Percentiles rank a stretch among this genome's conserved stretches.
phyloP scores from a whole-genome alignment of 140 eudicot species.

The Erigeron philadelphicus region DNA sequence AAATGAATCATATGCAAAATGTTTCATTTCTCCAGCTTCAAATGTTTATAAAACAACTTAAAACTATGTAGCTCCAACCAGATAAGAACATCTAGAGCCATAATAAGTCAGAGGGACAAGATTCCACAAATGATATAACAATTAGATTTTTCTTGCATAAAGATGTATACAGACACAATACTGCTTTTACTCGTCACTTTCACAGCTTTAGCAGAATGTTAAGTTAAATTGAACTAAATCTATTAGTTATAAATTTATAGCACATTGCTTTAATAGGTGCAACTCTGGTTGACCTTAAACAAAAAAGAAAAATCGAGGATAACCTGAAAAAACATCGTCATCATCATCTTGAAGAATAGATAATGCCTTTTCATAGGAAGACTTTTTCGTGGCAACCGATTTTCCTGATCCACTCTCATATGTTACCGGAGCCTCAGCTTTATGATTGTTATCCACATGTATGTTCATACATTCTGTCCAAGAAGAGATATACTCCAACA shows the following conservation, averaged over 20 bases:
- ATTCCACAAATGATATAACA: not conserved
- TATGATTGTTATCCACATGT: conserved; percentile 34
- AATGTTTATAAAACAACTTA: not conserved
- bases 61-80: not conserved
- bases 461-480: conserved; percentile 39
- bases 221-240: not conserved
- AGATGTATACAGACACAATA: too few relatives aligned
- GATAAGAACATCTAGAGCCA: not conserved
- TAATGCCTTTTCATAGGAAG: conserved; percentile 34
- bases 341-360: not conserved
- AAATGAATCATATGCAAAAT: not conserved
- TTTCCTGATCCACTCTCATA: conserved; percentile 56
- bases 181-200: not conserved
- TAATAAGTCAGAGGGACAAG: not conserved
- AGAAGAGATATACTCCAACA: conserved; percentile 5
- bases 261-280: too few relatives aligned
- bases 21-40: not conserved
- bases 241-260: too few relatives aligned
- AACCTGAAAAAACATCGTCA: conserved; percentile 19
- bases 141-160: not conserved
- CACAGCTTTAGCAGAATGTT: not conserved
- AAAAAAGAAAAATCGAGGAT: not conserved
- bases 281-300: not conserved
- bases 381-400: conserved; percentile 38
- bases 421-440: conserved; percentile 26